Percentiles rank a stretch among this genome's conserved stretches.
These are phyloP conservation scores for Vigna mungo DNA, from an alignment of 306 rosid genomes.

Conservation along the genomic window DNA sequence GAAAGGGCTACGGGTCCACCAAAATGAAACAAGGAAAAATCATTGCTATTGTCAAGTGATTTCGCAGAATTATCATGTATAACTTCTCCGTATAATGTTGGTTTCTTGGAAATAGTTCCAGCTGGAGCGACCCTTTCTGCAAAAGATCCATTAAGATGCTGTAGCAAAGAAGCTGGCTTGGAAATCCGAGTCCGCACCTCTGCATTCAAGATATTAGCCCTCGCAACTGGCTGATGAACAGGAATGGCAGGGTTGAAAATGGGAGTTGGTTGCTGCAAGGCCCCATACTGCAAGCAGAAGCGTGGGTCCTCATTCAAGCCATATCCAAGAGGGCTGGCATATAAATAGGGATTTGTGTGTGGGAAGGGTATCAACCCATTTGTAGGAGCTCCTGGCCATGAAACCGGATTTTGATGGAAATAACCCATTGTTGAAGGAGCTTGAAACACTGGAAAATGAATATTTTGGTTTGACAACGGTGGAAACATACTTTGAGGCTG, in stretches of 20 bases:
- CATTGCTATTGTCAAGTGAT: slow-evolving; percentile 48
- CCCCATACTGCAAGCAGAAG: slow-evolving; percentile 82
- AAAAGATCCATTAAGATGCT: slow-evolving; percentile 52
- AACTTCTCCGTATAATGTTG: slow-evolving; percentile 51
- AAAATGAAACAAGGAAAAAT: slow-evolving; percentile 91
- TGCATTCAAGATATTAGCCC: slow-evolving; percentile 52
- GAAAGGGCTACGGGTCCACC: slow-evolving; percentile 92
- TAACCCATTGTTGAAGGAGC: slow-evolving; percentile 78
- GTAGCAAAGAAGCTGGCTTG: slow-evolving; percentile 56
- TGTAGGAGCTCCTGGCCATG: slow-evolving; percentile 80
- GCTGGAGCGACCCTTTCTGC: slow-evolving; percentile 53
- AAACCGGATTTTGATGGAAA: slow-evolving; percentile 85
- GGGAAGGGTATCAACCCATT: slow-evolving; percentile 76
- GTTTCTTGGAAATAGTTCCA: slow-evolving; percentile 52
- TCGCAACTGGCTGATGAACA: slow-evolving; percentile 70
- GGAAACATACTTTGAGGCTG: slow-evolving; percentile 71
- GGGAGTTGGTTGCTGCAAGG: slow-evolving; percentile 77
- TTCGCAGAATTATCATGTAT: slow-evolving; percentile 58
- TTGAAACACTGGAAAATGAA: slow-evolving; percentile 79
- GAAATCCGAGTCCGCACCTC: slow-evolving; percentile 58
- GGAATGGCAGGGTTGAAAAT: slow-evolving; percentile 72
- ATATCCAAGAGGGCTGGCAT: slow-evolving; percentile 82
- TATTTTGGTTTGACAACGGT: slow-evolving; percentile 60
- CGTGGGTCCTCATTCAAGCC: slow-evolving; percentile 79
- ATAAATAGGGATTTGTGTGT: slow-evolving; percentile 74